phyloP scores from a whole-genome alignment of 2,329 filamentous ascomycete species.

The Ceratocystis huliohia region DNA sequence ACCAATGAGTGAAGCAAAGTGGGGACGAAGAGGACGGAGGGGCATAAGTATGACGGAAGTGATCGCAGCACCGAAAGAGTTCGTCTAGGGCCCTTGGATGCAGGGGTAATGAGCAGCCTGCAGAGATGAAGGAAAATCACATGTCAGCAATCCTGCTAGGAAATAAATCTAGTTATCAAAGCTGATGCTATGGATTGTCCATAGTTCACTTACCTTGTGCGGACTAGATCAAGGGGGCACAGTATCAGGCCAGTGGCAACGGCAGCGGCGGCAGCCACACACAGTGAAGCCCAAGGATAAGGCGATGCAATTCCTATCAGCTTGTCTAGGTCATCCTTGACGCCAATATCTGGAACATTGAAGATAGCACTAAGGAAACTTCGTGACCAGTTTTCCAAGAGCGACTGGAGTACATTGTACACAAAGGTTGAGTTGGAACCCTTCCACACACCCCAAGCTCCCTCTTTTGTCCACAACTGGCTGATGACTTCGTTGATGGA shows the following conservation, averaged over 20 bases:
- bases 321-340: slow-evolving; percentile 65
- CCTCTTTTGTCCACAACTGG: slow-evolving; percentile 80
- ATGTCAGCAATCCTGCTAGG: slow-evolving; percentile 25
- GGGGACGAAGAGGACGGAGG: slow-evolving; percentile 59
- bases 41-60: slow-evolving; percentile 65
- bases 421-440: slow-evolving; percentile 84
- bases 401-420: slow-evolving; percentile 73
- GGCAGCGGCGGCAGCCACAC: slow-evolving; percentile 52
- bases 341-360: slow-evolving; percentile 72
- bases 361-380: slow-evolving; percentile 82
- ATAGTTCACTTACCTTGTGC: slow-evolving; percentile 48
- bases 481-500: slow-evolving; percentile 77
- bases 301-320: slow-evolving; percentile 60
- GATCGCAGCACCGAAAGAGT: slow-evolving; percentile 65
- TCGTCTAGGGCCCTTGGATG: slow-evolving; percentile 59
- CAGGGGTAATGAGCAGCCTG: slow-evolving; percentile 71
- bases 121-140: background rate
- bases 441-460: slow-evolving; percentile 89
- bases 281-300: slow-evolving; percentile 68
- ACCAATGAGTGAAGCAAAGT: slow-evolving; percentile 77
- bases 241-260: slow-evolving; percentile 67
- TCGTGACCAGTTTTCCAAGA: slow-evolving; percentile 83
- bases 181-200: background rate
- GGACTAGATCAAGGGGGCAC: slow-evolving; percentile 76
- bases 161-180: background rate